phyloP scores from a whole-genome alignment of 768 basidiomycete genomes.

The Suillus occidentalis region DNA sequence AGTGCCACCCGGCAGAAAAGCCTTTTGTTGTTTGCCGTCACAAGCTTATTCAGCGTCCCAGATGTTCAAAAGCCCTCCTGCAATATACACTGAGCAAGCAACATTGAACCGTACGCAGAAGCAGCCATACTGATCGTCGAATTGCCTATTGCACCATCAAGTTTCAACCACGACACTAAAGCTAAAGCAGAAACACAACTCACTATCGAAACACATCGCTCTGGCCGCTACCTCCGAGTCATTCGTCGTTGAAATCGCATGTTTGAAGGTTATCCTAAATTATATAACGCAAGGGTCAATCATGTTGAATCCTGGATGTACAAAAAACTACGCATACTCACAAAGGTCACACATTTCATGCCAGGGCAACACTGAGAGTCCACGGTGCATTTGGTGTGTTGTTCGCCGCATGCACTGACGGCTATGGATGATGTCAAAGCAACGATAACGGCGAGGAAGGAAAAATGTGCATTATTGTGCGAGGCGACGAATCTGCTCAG shows the following conservation, averaged over 20 bases:
- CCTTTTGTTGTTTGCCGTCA: too few species aligned
- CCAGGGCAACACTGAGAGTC: not conserved
- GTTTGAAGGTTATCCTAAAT: fast-evolving
- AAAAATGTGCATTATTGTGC: too few species aligned
- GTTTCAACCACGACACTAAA: not conserved
- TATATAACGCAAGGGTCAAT: not conserved
- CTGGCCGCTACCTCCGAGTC: not conserved
- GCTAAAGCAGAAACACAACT: not conserved
- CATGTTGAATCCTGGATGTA: not conserved
- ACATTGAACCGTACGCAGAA: not conserved
- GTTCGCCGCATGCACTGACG: too few species aligned
- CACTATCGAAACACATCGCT: not conserved
- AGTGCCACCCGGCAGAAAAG: not conserved
- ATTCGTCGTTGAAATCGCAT: not conserved
- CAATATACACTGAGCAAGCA: too few species aligned
- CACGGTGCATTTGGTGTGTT: too few species aligned
- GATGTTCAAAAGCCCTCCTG: too few species aligned
- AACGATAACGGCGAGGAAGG: too few species aligned
- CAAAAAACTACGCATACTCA: not conserved
- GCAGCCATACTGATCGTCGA: not conserved
- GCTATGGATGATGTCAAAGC: too few species aligned
- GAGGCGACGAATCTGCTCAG: too few species aligned
- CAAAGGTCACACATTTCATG: not conserved
- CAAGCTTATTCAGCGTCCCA: not conserved
- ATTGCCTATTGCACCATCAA: not conserved